Evolutionary conservation across 495 filamentous ascomycete species (phyloP).

Genomic region (Alectoria sarmentosa): DNA sequence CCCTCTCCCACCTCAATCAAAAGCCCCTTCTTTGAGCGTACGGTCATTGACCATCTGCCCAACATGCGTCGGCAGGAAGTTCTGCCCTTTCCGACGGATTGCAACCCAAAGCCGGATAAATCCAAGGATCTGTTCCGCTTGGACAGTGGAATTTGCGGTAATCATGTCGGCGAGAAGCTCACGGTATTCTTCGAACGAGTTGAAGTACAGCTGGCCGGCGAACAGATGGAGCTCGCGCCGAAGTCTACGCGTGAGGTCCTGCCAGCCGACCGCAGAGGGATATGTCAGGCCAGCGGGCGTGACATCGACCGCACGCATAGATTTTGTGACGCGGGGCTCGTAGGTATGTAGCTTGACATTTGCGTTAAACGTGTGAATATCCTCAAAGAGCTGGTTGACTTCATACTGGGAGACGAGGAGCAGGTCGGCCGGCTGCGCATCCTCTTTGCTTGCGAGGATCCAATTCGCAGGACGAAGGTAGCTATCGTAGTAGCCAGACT

Average conservation of each 20-base stretch:
- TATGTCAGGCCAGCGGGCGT: neutral
- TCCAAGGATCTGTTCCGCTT: neutral
- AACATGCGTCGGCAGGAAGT: neutral
- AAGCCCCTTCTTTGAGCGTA: neutral
- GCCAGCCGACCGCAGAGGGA: neutral
- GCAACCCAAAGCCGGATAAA: neutral
- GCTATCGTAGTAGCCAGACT: neutral
- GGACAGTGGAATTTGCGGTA: neutral
- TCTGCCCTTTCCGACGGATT: neutral
- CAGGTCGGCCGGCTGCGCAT: neutral
- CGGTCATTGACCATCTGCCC: neutral
- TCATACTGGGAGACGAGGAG: neutral
- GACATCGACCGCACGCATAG: neutral
- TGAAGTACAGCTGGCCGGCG: neutral
- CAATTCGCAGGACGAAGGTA: neutral
- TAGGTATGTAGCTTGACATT: neutral
- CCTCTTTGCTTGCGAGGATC: neutral
- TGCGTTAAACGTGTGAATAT: neutral
- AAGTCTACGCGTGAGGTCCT: neutral
- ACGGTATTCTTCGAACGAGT: neutral
- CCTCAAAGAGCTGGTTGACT: neutral
- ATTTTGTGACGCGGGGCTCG: neutral
- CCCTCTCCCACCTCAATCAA: neutral
- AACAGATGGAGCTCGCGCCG: neutral
- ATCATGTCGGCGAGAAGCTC: neutral